A percentile compares a stretch with the other conserved stretches of the same genome.
Conservation (phyloP, 257 asterid genomes). For the Nicotiana sylvestris region DNA sequence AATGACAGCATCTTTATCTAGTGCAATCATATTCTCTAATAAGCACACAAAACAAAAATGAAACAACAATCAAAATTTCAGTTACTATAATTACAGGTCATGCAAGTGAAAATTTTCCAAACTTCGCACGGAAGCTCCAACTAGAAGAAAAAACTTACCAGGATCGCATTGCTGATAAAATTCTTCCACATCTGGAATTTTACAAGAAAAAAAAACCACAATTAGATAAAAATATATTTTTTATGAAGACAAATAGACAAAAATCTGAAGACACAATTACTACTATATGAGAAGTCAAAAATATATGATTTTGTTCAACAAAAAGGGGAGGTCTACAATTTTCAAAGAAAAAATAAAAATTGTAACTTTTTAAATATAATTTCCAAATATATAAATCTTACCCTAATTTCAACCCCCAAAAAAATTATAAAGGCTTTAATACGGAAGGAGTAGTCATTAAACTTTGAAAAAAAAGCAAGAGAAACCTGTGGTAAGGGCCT, state of each 20-base stretch:
- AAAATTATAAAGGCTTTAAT: background rate
- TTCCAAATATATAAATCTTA: background rate
- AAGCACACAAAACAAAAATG: background rate
- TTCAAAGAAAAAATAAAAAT: background rate
- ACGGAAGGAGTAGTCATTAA: background rate
- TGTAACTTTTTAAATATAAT: background rate
- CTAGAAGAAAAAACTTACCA: slow-evolving; percentile 19
- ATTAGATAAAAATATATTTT: background rate
- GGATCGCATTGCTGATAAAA: slow-evolving; percentile 59
- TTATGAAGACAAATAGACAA: background rate
- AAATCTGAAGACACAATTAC: background rate
- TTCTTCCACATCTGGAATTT: slow-evolving; percentile 52
- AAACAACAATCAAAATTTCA: background rate
- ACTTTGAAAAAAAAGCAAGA: background rate
- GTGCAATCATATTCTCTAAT: background rate
- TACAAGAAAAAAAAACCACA: background rate
- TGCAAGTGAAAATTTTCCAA: background rate
- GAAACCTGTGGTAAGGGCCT: slow-evolving; percentile 54
- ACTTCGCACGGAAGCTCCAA: background rate
- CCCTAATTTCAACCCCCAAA: no score
- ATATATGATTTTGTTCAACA: background rate
- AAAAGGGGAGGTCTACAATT: background rate
- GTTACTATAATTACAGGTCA: background rate
- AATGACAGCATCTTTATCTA: background rate
- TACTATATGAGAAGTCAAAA: background rate